Conservation (phyloP, 805 yeast species). For the Metschnikowia proteae region DNA sequence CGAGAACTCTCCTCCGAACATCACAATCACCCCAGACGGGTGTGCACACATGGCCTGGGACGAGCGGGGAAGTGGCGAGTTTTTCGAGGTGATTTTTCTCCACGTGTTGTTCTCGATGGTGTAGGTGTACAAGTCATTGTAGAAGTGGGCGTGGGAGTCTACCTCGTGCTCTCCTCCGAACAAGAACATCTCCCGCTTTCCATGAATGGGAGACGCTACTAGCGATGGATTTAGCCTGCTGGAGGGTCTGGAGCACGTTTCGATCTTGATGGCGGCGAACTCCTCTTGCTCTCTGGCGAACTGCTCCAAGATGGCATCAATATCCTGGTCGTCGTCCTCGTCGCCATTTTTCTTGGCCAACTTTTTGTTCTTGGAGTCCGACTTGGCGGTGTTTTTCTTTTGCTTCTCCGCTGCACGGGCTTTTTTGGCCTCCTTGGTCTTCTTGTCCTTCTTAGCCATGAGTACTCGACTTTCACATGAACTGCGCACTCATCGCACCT, state of each 20-base stretch:
- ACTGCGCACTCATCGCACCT: constrained; percentile 1
- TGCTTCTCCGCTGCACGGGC: constrained; percentile 81
- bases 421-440: constrained; percentile 87
- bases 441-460: constrained; percentile 88
- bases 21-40: constrained; percentile 77
- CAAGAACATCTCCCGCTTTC: constrained; percentile 70
- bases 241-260: constrained; percentile 55
- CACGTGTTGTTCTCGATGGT: constrained; percentile 75
- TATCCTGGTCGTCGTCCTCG: constrained; percentile 80
- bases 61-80: constrained; percentile 87
- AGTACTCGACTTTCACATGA: background rate
- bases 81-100: constrained; percentile 75
- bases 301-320: constrained; percentile 76
- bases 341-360: constrained; percentile 70
- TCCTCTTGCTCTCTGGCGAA: constrained; percentile 76
- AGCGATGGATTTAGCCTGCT: constrained; percentile 71
- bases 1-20: constrained; percentile 97
- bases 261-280: constrained; percentile 67
- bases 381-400: constrained; percentile 69
- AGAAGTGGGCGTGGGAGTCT: constrained; percentile 57
- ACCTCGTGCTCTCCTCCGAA: constrained; percentile 85
- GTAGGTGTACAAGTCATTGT: constrained; percentile 75
- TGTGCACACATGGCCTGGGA: constrained; percentile 93
- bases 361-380: constrained; percentile 72
- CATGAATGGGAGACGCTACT: constrained; percentile 70